Percentiles rank a stretch among this genome's conserved stretches.
phyloP scores from a whole-genome alignment of 2,329 filamentous ascomycete genomes.

The Colletotrichum graminicola region DNA sequence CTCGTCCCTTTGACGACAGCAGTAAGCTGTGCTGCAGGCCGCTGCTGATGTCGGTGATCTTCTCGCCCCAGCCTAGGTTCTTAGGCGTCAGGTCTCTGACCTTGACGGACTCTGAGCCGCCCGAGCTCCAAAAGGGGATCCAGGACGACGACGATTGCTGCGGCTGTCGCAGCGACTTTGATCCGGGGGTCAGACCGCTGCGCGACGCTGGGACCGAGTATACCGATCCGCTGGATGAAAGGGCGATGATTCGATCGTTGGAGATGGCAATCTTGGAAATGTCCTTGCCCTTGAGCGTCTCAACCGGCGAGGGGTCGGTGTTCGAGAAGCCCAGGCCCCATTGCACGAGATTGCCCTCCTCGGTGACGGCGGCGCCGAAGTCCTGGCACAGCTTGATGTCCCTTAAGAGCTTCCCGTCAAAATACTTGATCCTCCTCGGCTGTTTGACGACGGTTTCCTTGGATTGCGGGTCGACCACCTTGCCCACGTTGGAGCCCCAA shows the following conservation, averaged over 20 bases:
- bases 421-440: conserved; percentile 82
- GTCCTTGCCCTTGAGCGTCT: conserved; percentile 85
- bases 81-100: conserved; percentile 80
- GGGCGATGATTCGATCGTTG: conserved; percentile 83
- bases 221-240: conserved; percentile 80
- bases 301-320: conserved; percentile 71
- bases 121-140: conserved; percentile 77
- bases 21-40: conserved; percentile 90
- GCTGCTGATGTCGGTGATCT: conserved; percentile 77
- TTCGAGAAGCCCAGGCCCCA: conserved; percentile 87
- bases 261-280: conserved; percentile 82
- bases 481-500: conserved; percentile 90
- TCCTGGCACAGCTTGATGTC: conserved; percentile 87
- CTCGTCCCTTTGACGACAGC: conserved; percentile 84
- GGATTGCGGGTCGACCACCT: conserved; percentile 87
- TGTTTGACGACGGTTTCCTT: conserved; percentile 83
- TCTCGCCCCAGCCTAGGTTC: conserved; percentile 76
- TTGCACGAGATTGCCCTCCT: conserved; percentile 89
- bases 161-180: conserved; percentile 70
- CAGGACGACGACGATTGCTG: conserved; percentile 65
- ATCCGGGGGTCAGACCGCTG: conserved; percentile 74
- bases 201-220: conserved; percentile 87
- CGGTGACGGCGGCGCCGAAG: conserved; percentile 88
- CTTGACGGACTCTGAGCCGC: conserved; percentile 62
- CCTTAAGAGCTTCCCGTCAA: conserved; percentile 85